Evolutionary conservation across 352 stramenopile species (phyloP).

Genomic region (Globisporangium heterothallicum): DNA sequence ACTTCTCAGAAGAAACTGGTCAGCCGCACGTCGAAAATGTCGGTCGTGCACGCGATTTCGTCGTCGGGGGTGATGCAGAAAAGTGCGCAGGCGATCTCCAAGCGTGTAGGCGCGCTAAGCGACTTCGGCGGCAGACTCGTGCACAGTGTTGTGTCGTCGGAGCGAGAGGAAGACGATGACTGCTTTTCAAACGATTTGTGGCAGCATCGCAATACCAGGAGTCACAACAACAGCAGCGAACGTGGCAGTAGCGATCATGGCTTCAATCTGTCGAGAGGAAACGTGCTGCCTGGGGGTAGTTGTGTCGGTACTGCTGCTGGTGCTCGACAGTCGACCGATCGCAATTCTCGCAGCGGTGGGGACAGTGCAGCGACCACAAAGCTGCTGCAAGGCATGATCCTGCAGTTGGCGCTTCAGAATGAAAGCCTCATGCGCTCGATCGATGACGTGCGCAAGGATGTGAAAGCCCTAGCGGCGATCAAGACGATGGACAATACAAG

Average conservation of each 20-base stretch:
- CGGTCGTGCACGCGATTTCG: constrained; percentile 20
- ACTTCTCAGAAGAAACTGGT: constrained; percentile 1
- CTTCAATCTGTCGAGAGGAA: too few relatives aligned
- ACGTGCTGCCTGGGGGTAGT: background rate
- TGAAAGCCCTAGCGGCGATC: constrained; percentile 17
- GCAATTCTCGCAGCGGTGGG: background rate
- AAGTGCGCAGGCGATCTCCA: constrained; percentile 17
- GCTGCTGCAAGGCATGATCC: constrained; percentile 45
- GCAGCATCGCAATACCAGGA: background rate
- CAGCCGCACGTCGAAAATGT: constrained; percentile 10
- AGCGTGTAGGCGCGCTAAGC: constrained; percentile 15
- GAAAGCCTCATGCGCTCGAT: constrained; percentile 40
- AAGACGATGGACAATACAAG: constrained; percentile 11
- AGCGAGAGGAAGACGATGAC: constrained; percentile 4
- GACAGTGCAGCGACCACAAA: constrained; percentile 20
- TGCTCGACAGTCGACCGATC: background rate
- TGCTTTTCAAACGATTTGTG: constrained; percentile 1
- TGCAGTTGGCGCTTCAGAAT: constrained; percentile 55
- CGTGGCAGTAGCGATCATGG: background rate
- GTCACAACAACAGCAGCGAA: background rate
- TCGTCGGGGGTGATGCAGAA: constrained; percentile 10
- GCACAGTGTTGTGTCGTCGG: constrained; percentile 12
- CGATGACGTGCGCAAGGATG: constrained; percentile 33
- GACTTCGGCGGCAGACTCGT: constrained; percentile 19
- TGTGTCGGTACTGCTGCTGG: background rate